Base-by-base conservation (phyloP, 371 early-diverging fungal genomes). In the Mucor piriformis region DNA sequence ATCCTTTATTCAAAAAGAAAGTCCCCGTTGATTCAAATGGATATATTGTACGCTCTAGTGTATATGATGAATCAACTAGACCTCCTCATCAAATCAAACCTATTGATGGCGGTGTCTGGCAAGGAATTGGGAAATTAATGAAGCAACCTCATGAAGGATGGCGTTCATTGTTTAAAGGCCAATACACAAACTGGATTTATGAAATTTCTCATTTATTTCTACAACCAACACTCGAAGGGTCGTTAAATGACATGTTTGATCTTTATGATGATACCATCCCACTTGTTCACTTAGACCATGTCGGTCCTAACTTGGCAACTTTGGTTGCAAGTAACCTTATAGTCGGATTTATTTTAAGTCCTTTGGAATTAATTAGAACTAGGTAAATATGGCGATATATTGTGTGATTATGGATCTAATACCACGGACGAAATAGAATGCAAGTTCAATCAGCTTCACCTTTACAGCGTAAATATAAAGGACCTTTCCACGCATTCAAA, bases 211-310 rank as follows among this genome's bases (percentile, higher is more conserved):
- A 89, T 16, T 65, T 91, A 24, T 79, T 92, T 29, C 64, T 91
- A 47, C 94, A 93, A 62, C 93, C 94, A 3, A 83, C 90, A 10
- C 59, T 93, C 16, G 93, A 93, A 65, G 88, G 87, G 2, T 61
- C 77, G 4, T 65, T 93, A 49, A 92, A 91, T 68, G 93, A 93
- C 46, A 61, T 83, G 49, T 86, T 92, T 61, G 88, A 84, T 40
- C 71, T 92, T 21, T 89, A 92, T 58, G 94, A 92, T 49, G 89
- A 88, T 53, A 88, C 89, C 3, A 86, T 88, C 18, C 87, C 89
- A 7, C 73, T 89, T 35, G 83, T 87, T 2, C 88, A 93, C 62
- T 63, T 89, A 62, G 88, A 89, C 54, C 75, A 68, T 27, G 80
- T 76, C 3, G 82, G 82, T n/a, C 87, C 89, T 23, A 88, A 88